These are phyloP conservation scores for Theobroma cacao DNA, from an alignment of 345 rosid genomes.

Conservation along the genomic window DNA sequence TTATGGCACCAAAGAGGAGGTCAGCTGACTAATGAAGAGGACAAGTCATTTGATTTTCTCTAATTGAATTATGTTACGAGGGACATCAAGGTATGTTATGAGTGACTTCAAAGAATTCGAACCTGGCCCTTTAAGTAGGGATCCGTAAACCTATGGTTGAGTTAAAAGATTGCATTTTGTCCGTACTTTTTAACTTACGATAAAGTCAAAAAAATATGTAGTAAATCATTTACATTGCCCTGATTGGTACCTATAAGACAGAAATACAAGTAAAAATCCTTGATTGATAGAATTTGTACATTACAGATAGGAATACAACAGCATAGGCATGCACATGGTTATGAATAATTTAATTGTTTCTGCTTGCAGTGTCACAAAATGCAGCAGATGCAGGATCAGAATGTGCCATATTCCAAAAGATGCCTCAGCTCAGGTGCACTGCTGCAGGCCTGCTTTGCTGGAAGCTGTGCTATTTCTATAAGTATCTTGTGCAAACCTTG, in stretches of 20 bases:
- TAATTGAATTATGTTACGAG: no score
- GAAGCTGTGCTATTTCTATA: constrained; percentile 47
- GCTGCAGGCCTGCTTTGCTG: constrained; percentile 16
- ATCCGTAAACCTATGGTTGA: no score
- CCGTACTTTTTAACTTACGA: no score
- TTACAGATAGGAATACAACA: background rate
- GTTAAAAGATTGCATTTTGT: no score
- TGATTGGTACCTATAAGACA: background rate
- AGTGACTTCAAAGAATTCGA: no score
- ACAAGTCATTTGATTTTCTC: no score
- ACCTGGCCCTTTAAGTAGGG: no score
- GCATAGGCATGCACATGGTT: background rate
- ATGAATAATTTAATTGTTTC: background rate
- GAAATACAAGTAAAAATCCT: background rate
- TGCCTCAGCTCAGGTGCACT: background rate
- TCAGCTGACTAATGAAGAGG: no score
- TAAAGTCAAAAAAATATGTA: no score
- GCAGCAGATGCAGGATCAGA: background rate
- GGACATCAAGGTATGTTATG: no score
- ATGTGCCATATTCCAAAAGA: background rate
- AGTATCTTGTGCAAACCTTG: constrained; percentile 55
- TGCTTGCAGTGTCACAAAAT: background rate
- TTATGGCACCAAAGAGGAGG: no score
- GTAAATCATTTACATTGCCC: no score
- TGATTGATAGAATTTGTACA: background rate